Conservation (phyloP, 768 basidiomycete genomes). For the Agaricus sinodeliciosus region DNA sequence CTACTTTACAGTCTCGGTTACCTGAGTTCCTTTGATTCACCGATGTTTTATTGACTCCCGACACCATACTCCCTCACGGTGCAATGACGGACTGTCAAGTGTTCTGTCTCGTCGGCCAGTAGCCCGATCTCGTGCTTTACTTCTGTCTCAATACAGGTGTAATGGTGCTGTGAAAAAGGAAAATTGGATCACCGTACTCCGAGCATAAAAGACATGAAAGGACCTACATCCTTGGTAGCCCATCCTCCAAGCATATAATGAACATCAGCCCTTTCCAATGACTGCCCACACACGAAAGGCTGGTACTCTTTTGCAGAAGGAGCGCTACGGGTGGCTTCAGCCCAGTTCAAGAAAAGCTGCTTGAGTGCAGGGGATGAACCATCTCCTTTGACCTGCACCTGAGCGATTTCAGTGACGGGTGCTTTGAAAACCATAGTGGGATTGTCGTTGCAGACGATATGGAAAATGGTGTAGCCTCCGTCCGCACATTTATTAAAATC, state of each 20-base stretch:
- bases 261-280: neutral
- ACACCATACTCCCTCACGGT: conserved; percentile 1
- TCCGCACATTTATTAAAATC: neutral
- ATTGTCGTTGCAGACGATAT: neutral
- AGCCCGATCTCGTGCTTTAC: neutral
- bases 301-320: conserved; percentile 2
- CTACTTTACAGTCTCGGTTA: neutral
- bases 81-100: neutral
- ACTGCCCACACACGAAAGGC: conserved; percentile 5
- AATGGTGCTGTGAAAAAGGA: neutral
- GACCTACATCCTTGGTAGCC: neutral
- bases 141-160: neutral
- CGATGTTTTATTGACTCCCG: neutral
- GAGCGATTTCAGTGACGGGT: conserved; percentile 1
- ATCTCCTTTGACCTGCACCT: neutral
- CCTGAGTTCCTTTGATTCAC: neutral
- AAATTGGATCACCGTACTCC: neutral
- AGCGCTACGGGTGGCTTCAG: neutral
- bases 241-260: conserved; percentile 7
- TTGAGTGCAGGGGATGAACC: neutral
- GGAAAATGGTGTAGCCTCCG: neutral
- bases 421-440: conserved; percentile 1
- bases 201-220: neutral
- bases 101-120: neutral
- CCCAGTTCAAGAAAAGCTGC: neutral